phyloP scores from a whole-genome alignment of 306 rosid genomes.

The Cucumis hystrix region DNA sequence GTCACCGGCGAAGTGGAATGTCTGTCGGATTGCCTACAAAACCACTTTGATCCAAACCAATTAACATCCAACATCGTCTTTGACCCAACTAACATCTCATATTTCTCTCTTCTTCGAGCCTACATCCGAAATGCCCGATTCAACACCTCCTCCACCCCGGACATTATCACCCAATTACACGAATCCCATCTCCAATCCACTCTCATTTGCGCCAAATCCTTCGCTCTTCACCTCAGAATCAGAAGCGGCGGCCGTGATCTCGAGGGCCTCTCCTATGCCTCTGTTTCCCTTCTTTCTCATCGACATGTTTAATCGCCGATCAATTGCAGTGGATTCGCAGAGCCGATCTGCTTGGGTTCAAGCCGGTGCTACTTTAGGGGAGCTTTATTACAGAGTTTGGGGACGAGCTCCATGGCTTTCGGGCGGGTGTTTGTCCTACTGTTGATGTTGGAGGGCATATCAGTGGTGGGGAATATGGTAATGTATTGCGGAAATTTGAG shows the following conservation, averaged over 20 bases:
- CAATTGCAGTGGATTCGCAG: slow-evolving; percentile 4
- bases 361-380: slow-evolving; percentile 53
- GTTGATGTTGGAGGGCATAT: slow-evolving; percentile 62
- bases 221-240: slow-evolving; percentile 5
- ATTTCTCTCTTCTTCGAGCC: slow-evolving; percentile 12
- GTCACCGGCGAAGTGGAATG: neutral
- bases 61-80: neutral
- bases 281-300: neutral
- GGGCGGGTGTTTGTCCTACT: slow-evolving; percentile 49
- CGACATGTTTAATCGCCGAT: slow-evolving; percentile 13
- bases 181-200: slow-evolving; percentile 17
- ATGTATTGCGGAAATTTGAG: slow-evolving; percentile 10
- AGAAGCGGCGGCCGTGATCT: slow-evolving; percentile 22
- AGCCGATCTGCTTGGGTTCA: slow-evolving; percentile 37
- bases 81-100: slow-evolving; percentile 13
- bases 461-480: slow-evolving; percentile 70
- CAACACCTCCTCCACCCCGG: slow-evolving; percentile 16
- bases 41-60: neutral
- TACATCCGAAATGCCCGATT: slow-evolving; percentile 29
- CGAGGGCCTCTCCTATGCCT: slow-evolving; percentile 21
- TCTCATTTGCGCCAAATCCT: slow-evolving; percentile 7
- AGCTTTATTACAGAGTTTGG: neutral
- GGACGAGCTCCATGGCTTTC: slow-evolving; percentile 34
- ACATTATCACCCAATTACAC: slow-evolving; percentile 25
- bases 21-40: neutral